These are phyloP conservation scores for Diaporthe nobilis DNA, from an alignment of 2,329 filamentous ascomycete genomes.

Conservation along the genomic window DNA sequence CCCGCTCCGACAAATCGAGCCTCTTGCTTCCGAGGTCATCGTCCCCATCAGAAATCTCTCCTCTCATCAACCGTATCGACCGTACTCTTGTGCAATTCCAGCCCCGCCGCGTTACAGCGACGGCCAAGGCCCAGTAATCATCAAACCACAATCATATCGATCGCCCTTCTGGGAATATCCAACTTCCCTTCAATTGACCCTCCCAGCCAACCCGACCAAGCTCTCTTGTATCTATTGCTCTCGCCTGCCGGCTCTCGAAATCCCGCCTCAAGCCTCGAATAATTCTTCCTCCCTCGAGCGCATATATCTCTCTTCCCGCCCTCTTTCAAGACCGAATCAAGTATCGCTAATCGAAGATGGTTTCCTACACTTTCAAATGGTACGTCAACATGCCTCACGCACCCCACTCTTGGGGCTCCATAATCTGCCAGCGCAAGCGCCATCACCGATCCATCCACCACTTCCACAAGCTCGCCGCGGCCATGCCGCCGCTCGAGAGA, in stretches of 20 bases:
- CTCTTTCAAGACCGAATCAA: not conserved
- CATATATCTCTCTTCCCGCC: not conserved
- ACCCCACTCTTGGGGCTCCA: slow-evolving; percentile 32
- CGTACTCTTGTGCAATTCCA: slow-evolving; percentile 6
- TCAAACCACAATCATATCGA: slow-evolving; percentile 30
- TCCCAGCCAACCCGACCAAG: slow-evolving; percentile 4
- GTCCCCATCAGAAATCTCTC: slow-evolving; percentile 25
- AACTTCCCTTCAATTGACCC: slow-evolving; percentile 15
- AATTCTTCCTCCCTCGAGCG: slow-evolving; percentile 1
- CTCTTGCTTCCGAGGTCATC: slow-evolving; percentile 23
- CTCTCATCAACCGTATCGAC: slow-evolving; percentile 5
- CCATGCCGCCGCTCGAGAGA: slow-evolving; percentile 14
- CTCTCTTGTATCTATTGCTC: not conserved
- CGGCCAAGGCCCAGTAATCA: slow-evolving; percentile 30
- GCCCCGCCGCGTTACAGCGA: slow-evolving; percentile 17
- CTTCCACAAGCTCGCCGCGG: slow-evolving; percentile 21
- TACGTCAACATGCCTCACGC: slow-evolving; percentile 38
- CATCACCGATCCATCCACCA: slow-evolving; percentile 30
- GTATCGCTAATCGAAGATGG: slow-evolving; percentile 36
- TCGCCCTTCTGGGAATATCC: slow-evolving; percentile 25
- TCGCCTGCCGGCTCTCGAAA: not conserved
- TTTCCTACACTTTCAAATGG: slow-evolving; percentile 42
- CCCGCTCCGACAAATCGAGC: not conserved
- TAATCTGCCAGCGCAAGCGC: slow-evolving; percentile 34
- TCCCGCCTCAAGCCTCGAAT: slow-evolving; percentile 10